A percentile compares a stretch with the other conserved stretches of the same genome.
Evolutionary conservation across 2,329 filamentous ascomycete species (phyloP).

Genomic region (Penicillium sp.): DNA sequence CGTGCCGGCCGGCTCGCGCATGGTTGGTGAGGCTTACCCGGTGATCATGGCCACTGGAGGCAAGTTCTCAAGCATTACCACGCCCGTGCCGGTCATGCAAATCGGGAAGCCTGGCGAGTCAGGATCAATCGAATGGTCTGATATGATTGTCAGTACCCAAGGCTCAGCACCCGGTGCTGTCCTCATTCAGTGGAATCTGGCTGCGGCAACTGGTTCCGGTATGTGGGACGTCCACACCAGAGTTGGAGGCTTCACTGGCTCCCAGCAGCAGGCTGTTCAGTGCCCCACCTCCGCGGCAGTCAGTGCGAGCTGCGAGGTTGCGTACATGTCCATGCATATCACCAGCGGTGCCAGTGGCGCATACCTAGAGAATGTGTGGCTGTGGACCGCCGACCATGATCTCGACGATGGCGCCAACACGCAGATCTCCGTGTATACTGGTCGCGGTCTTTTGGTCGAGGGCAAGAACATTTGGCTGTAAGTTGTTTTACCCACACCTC

Average conservation of each 20-base stretch:
- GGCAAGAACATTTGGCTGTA: conserved; percentile 37
- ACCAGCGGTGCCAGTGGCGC: conserved; percentile 29
- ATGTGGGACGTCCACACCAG: conserved; percentile 54
- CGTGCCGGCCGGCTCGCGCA: conserved; percentile 45
- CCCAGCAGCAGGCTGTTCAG: conserved; percentile 38
- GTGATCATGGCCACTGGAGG: conserved; percentile 52
- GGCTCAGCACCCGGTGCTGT: conserved; percentile 63
- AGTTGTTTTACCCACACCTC: conserved; percentile 11
- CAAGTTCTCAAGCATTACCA: conserved; percentile 52
- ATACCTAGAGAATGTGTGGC: conserved; percentile 49
- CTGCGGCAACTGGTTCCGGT: conserved; percentile 43
- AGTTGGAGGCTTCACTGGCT: conserved; percentile 49
- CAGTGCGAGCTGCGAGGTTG: conserved; percentile 31
- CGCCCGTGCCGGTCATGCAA: conserved; percentile 60
- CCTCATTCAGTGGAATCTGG: conserved; percentile 67
- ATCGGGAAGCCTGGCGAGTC: conserved; percentile 59
- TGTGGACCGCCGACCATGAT: conserved; percentile 52
- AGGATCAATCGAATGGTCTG: conserved; percentile 64
- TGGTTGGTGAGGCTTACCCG: conserved; percentile 53
- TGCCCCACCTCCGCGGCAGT: conserved; percentile 39
- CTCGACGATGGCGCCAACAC: conserved; percentile 46
- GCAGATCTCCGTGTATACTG: conserved; percentile 49
- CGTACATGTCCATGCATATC: conserved; percentile 36
- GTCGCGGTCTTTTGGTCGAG: conserved; percentile 49
- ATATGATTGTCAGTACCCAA: conserved; percentile 64